A percentile compares a stretch with the other conserved stretches of the same genome.
These are phyloP conservation scores for Lodderomyces metapsilosis DNA, from an alignment of 1,139 yeast genomes.

Conservation along the genomic window DNA sequence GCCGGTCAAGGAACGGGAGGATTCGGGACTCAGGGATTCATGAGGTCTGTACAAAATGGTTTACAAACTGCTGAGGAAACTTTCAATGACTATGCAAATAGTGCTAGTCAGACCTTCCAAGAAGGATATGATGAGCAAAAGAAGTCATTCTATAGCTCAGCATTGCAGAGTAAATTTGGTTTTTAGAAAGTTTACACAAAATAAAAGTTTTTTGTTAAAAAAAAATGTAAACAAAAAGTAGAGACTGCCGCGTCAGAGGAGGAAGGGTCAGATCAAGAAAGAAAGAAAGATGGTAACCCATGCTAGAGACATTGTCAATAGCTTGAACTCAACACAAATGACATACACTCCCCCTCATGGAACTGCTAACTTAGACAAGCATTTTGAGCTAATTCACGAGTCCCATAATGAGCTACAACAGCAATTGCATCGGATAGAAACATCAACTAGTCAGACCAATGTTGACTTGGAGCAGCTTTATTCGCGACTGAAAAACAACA, in stretches of 20 bases:
- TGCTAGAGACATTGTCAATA: neutral
- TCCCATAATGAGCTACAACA: conserved; percentile 29
- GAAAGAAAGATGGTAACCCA: conserved; percentile 18
- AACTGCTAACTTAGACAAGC: conserved; percentile 26
- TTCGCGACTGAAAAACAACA: conserved; percentile 44
- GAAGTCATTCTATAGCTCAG: conserved; percentile 49
- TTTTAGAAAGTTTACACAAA: conserved; percentile 22
- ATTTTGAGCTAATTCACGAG: conserved; percentile 27
- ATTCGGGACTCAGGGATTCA: conserved; percentile 36
- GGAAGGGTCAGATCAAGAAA: too few species aligned
- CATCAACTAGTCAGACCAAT: conserved; percentile 34
- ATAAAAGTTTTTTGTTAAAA: neutral
- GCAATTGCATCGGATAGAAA: conserved; percentile 32
- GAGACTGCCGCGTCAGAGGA: conserved; percentile 1
- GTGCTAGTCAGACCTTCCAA: conserved; percentile 52
- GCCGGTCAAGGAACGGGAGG: conserved; percentile 16
- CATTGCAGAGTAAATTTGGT: conserved; percentile 56
- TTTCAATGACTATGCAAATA: conserved; percentile 57
- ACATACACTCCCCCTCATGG: conserved; percentile 9
- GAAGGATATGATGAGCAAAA: conserved; percentile 53
- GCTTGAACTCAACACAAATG: neutral
- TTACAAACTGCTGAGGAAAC: conserved; percentile 55
- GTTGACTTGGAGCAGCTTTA: conserved; percentile 38
- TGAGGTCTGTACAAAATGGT: conserved; percentile 52
- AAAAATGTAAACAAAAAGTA: neutral